A percentile compares a stretch with the other conserved stretches of the same genome.
Evolutionary conservation across 768 basidiomycete species (phyloP).

Genomic region (Boletus rubropictus): DNA sequence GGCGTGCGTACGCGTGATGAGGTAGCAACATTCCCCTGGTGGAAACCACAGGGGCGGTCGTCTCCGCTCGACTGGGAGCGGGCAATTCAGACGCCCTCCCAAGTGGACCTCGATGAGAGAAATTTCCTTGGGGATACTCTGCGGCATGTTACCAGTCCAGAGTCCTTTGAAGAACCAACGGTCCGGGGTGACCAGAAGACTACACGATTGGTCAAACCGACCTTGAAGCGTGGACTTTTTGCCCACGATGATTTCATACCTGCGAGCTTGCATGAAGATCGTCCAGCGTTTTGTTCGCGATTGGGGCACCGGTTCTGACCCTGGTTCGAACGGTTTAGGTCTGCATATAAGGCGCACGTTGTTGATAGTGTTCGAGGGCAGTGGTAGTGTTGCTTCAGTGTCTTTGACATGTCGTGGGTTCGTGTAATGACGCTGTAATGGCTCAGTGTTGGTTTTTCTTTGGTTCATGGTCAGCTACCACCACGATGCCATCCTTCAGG

Average conservation of each 20-base stretch:
- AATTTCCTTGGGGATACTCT: not conserved
- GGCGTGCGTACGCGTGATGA: conserved; percentile 2
- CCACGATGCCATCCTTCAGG: conserved; percentile 8
- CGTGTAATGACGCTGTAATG: too few relatives aligned
- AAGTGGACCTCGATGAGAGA: not conserved
- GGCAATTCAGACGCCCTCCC: not conserved
- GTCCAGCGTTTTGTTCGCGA: not conserved
- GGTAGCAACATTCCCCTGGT: not conserved
- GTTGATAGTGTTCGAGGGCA: too few relatives aligned
- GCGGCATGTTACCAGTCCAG: not conserved
- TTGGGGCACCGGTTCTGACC: too few relatives aligned
- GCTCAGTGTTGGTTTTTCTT: too few relatives aligned
- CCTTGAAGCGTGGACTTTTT: conserved; percentile 18
- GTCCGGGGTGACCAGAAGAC: conserved; percentile 29
- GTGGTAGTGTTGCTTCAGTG: too few relatives aligned
- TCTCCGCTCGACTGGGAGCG: not conserved
- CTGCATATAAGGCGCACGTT: too few relatives aligned
- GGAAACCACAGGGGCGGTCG: not conserved
- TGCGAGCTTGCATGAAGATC: conserved; percentile 10
- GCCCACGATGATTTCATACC: conserved; percentile 23
- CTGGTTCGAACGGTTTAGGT: too few relatives aligned
- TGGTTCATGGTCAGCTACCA: conserved; percentile 7
- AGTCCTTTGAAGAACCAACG: too few relatives aligned
- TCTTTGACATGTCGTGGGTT: too few relatives aligned
- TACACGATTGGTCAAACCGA: conserved; percentile 24